Base-by-base conservation (phyloP, 768 basidiomycete genomes). In the Leccinum incarnatum region DNA sequence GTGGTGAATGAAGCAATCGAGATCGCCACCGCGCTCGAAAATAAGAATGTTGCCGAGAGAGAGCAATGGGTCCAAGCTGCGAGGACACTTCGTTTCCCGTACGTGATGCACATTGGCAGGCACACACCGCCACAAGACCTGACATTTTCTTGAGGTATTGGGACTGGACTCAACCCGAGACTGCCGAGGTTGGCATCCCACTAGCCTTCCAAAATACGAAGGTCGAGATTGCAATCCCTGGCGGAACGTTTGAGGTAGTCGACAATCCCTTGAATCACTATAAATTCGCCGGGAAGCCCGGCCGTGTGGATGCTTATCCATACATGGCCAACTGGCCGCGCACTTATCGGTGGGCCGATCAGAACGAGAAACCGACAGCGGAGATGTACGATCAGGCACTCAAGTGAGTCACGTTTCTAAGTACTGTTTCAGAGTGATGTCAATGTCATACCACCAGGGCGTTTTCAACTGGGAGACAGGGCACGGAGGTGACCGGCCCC, bases 181-280 rank as follows among this genome's bases (percentile, higher is more conserved):
- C 55, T 6, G 55, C 27, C 1, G 0, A 34, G 3, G 59, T 57
- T 25, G 63, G 63, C 1, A 57, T 64, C 30, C 63, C 63, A 0
- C 2, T 37, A n/a, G 0, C 53, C 21, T 27, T n/a, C 11, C 63
- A 61, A 30, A n/a, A 65, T 2, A 0, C 55, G 12, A 12, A 2
- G 2, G 30, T 65, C 12, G 1, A 8, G 1, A 55, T 64, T 9
- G 21, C 4, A 2, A 36, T 42, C 7, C 58, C 59, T 8, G 51
- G 53, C 1, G 55, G 55, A 30, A 7, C n/a, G n/a, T n/a, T n/a
- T n/a, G n/a, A n/a, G n/a, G n/a, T n/a, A n/a, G n/a, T n/a, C n/a
- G n/a, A 36, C 2, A 64, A 64, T 29, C 63, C 63, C 1, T 57
- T 64, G 53, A 61, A 61, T 40, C 63, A 65, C 25, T 64, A 64